A percentile compares a stretch with the other conserved stretches of the same genome.
Conservation (phyloP, 345 rosid genomes). For the Hibiscus trionum region DNA sequence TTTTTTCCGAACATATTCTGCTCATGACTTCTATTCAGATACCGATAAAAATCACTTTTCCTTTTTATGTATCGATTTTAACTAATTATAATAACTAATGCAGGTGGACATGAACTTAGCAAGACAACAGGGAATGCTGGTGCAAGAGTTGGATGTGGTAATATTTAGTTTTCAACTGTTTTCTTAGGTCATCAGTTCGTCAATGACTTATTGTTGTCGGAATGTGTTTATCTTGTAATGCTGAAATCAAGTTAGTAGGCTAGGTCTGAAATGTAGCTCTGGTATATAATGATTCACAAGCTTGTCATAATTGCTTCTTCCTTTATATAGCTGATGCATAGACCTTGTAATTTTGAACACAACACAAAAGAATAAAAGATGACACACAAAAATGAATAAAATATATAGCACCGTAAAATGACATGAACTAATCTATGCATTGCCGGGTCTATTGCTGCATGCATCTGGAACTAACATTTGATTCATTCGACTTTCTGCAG, state of each 20-base stretch:
- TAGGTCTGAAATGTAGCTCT: background rate
- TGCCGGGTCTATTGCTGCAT: background rate
- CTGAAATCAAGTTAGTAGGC: background rate
- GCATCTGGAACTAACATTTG: slow-evolving; percentile 9
- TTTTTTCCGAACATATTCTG: background rate
- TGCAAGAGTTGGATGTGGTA: slow-evolving; percentile 90
- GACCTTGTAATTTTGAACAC: background rate
- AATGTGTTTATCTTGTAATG: background rate
- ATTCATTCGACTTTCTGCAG: slow-evolving; percentile 27
- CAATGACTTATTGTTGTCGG: background rate
- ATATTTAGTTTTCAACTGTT: background rate
- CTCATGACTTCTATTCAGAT: background rate
- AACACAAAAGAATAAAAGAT: background rate
- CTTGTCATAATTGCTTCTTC: background rate
- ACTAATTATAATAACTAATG: slow-evolving; percentile 1
- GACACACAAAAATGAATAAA: background rate
- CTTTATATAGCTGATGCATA: background rate
- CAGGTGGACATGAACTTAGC: slow-evolving; percentile 92
- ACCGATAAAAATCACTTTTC: background rate
- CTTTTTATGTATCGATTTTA: background rate
- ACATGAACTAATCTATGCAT: background rate
- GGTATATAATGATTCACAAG: background rate
- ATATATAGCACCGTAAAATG: background rate
- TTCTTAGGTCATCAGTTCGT: background rate
- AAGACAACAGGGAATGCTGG: slow-evolving; percentile 92